A percentile compares a stretch with the other conserved stretches of the same genome.
Evolutionary conservation across 306 rosid genomes (phyloP).

Genomic region (Astragalus membranaceus): DNA sequence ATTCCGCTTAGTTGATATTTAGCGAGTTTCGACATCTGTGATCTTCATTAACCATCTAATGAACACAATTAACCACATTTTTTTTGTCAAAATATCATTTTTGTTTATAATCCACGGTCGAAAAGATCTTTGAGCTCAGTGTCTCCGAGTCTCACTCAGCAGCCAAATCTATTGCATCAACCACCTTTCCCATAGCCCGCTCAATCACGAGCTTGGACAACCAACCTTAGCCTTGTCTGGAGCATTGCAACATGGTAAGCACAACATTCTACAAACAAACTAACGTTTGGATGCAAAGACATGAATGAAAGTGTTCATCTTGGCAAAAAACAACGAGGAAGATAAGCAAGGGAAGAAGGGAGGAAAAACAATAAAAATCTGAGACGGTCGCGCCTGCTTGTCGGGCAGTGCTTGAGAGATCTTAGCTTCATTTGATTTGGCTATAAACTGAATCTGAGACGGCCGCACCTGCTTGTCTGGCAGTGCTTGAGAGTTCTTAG

Average conservation of each 20-base stretch:
- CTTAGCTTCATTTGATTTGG: conserved; percentile 14
- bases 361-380: too few species aligned
- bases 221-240: neutral
- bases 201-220: neutral
- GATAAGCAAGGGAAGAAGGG: too few species aligned
- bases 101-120: neutral
- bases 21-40: too few species aligned
- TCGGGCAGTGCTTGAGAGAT: neutral
- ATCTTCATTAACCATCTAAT: too few species aligned
- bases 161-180: neutral
- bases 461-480: conserved; percentile 16
- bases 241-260: neutral
- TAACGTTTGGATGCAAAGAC: neutral
- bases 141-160: neutral
- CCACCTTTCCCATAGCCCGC: neutral
- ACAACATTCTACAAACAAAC: neutral
- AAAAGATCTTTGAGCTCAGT: too few species aligned
- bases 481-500: neutral
- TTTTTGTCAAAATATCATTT: too few species aligned
- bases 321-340: neutral
- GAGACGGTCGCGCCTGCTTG: conserved; percentile 16
- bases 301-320: too few species aligned
- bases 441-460: conserved; percentile 31
- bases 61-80: too few species aligned
- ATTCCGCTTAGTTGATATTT: too few species aligned